phyloP scores from a whole-genome alignment of 129 eudicot species.

The Daucus carota region DH1_v3.0 NC_030382.2:39494501-39495000 shows the following conservation, averaged over 20 bases:
- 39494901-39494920: conserved; percentile 93
- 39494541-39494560: not conserved
- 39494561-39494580: not conserved
- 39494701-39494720: not conserved
- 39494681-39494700: not conserved
- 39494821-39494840: not conserved
- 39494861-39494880: conserved; percentile 60
- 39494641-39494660: not conserved
- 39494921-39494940: conserved; percentile 88
- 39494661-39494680: not conserved
- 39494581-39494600: not conserved
- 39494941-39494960: conserved; percentile 80
- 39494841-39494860: not conserved
- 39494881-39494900: conserved; percentile 93
- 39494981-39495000: conserved; percentile 81
- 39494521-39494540: not conserved
- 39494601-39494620: not conserved
- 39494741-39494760: not conserved
- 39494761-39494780: not conserved
- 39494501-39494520: not conserved
- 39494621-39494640: not conserved
- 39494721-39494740: not conserved
- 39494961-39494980: conserved; percentile 76
- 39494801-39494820: not conserved
- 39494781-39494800: conserved; percentile 1